phyloP scores from a whole-genome alignment of 2,329 filamentous ascomycete genomes.

The Pleoardoris graminearum region DNA sequence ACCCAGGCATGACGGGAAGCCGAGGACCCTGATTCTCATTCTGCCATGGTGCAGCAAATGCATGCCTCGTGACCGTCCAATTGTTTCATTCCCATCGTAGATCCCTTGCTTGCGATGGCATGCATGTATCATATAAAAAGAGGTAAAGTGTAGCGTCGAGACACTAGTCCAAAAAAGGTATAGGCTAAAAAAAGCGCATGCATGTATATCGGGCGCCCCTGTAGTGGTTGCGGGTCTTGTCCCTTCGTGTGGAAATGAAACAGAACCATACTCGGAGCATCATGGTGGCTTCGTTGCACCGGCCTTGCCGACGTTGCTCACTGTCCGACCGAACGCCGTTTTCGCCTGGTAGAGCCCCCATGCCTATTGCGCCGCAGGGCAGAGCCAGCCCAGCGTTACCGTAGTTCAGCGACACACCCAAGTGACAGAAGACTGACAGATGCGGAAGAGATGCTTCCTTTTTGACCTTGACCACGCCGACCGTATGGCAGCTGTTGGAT shows the following conservation, averaged over 20 bases:
- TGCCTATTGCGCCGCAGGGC: constrained; percentile 13
- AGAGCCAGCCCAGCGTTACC: constrained; percentile 3
- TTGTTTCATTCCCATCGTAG: constrained; percentile 10
- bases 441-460: background rate
- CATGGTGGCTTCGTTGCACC: constrained; percentile 14
- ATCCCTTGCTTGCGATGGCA: constrained; percentile 21
- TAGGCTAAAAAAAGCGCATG: too few relatives aligned
- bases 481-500: background rate
- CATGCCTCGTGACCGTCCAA: constrained; percentile 19
- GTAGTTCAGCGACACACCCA: background rate
- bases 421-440: constrained; percentile 8
- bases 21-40: constrained; percentile 17
- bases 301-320: constrained; percentile 20
- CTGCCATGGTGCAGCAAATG: constrained; percentile 6
- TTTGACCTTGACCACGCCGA: background rate
- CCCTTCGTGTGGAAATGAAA: constrained; percentile 20
- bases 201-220: constrained; percentile 11
- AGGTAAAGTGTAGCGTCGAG: too few relatives aligned
- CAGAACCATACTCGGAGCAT: constrained; percentile 13
- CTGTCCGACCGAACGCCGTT: constrained; percentile 20
- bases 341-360: constrained; percentile 13
- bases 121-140: too few relatives aligned
- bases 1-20: constrained; percentile 22
- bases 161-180: too few relatives aligned
- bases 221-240: constrained; percentile 5